Conservation (phyloP, 352 stramenopile species). For the Pythium aquatile region DNA sequence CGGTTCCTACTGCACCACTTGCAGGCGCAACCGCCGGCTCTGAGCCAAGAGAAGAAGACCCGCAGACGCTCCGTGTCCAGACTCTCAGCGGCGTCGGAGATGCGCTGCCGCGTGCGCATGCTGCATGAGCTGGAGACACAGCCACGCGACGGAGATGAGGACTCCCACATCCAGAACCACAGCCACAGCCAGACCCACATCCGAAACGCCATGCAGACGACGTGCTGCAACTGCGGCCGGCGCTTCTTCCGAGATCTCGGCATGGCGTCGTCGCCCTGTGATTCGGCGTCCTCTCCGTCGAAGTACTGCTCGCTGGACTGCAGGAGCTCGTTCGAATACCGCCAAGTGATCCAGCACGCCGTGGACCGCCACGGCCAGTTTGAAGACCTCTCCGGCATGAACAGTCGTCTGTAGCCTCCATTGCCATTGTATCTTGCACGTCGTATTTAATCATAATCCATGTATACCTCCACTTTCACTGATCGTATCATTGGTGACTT, state of each 20-base stretch:
- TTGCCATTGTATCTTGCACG: background rate
- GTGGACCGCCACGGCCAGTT: conserved; percentile 29
- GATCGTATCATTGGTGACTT: background rate
- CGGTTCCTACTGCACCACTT: conserved; percentile 20
- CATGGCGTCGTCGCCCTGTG: background rate
- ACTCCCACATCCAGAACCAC: background rate
- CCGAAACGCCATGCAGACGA: conserved; percentile 30
- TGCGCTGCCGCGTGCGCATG: conserved; percentile 21
- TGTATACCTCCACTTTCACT: background rate
- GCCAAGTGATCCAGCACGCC: conserved; percentile 36
- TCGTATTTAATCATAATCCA: conserved; percentile 6
- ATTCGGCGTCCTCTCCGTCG: background rate
- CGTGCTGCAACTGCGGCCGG: conserved; percentile 51
- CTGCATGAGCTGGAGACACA: conserved; percentile 25
- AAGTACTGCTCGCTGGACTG: conserved; percentile 66
- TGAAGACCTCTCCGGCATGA: conserved; percentile 1
- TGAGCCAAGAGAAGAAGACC: background rate
- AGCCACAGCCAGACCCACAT: background rate
- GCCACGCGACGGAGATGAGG: background rate
- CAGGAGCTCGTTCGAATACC: conserved; percentile 59
- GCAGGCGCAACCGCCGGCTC: background rate
- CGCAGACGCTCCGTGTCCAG: conserved; percentile 8
- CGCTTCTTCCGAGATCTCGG: conserved; percentile 39
- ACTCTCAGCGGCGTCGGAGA: conserved; percentile 16
- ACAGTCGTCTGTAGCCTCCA: background rate